phyloP scores from a whole-genome alignment of 139 green algal species.

The Haematococcus lacustris region DNA sequence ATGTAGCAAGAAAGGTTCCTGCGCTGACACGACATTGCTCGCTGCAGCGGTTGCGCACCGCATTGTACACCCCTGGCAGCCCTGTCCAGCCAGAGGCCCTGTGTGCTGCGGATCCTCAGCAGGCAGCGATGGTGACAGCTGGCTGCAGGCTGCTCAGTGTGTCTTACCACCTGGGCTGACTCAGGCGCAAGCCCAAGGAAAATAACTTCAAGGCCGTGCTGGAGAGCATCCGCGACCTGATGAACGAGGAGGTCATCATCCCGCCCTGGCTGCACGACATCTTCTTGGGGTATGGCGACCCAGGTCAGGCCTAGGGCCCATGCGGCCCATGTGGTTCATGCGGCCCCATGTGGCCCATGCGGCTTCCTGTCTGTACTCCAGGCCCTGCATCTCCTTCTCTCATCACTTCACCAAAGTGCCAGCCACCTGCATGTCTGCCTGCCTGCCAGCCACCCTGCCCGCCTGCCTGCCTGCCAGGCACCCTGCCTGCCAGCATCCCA shows the following conservation, averaged over 20 bases:
- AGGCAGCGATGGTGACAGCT: background rate
- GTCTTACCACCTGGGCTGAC: background rate
- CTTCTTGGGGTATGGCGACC: constrained; percentile 93
- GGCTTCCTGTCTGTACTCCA: no score
- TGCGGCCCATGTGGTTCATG: background rate
- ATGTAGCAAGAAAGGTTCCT: no score
- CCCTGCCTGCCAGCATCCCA: no score
- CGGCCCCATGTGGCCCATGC: background rate
- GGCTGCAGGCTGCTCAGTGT: no score
- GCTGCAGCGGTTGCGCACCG: no score
- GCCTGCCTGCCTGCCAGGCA: no score
- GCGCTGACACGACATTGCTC: no score
- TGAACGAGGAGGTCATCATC: constrained; percentile 75
- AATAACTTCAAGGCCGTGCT: constrained; percentile 99
- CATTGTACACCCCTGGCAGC: no score
- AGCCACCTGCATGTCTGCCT: no score
- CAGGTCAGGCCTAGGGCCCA: constrained; percentile 43
- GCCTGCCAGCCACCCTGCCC: no score
- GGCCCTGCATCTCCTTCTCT: no score
- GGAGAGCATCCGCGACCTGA: constrained; percentile 89
- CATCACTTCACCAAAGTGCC: no score
- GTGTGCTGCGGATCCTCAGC: background rate
- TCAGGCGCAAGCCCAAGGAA: constrained; percentile 78
- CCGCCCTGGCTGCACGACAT: constrained; percentile 93
- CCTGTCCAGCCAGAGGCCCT: background rate